phyloP scores from a whole-genome alignment of 441 rosid species.

The Biscutella laevigata region DNA sequence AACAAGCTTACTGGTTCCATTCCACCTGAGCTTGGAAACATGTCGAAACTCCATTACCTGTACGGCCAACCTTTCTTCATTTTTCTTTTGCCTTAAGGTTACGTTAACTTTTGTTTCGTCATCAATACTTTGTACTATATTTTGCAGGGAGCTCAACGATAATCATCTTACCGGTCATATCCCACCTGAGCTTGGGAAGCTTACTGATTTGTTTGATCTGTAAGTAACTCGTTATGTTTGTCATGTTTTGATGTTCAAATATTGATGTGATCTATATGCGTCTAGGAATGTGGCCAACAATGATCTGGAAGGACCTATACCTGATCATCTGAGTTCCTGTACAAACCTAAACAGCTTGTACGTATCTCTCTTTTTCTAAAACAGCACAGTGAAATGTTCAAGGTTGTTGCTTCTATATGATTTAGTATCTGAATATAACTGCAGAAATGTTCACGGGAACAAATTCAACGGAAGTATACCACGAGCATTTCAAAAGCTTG shows the following conservation, averaged over 20 bases:
- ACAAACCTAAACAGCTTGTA: constrained; percentile 88
- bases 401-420: background rate
- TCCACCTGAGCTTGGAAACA: constrained; percentile 90
- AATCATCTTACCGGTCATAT: constrained; percentile 62
- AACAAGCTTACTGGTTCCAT: constrained; percentile 71
- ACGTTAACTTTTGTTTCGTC: background rate
- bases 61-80: constrained; percentile 23
- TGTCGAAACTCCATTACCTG: constrained; percentile 93
- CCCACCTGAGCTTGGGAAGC: constrained; percentile 89
- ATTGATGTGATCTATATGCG: constrained; percentile 8
- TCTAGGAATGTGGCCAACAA: constrained; percentile 80
- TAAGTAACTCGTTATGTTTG: constrained; percentile 29
- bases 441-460: constrained; percentile 80
- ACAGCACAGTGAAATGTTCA: background rate
- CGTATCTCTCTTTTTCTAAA: constrained; percentile 13
- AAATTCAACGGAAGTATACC: constrained; percentile 72
- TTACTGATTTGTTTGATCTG: constrained; percentile 87
- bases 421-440: constrained; percentile 10
- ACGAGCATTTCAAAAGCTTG: constrained; percentile 63
- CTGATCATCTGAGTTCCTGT: constrained; percentile 77
- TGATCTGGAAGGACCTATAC: constrained; percentile 69
- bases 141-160: constrained; percentile 75
- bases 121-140: background rate
- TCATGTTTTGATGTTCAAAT: background rate
- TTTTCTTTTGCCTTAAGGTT: background rate